Evolutionary conservation across 805 yeast species (phyloP).

Genomic region (Wickerhamomyces canadensis): DNA sequence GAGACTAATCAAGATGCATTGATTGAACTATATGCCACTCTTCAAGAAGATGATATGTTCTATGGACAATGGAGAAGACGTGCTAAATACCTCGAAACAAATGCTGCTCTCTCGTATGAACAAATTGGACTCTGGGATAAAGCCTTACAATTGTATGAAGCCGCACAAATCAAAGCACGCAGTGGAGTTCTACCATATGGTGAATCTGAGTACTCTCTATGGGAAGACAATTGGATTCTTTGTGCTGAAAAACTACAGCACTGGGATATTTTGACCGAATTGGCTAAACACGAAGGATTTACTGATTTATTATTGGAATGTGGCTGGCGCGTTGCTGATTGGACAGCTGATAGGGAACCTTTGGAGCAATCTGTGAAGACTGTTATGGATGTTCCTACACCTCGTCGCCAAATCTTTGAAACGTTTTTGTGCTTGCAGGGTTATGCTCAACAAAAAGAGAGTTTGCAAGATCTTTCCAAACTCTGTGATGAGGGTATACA

Average conservation of each 20-base stretch:
- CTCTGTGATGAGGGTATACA: slow-evolving; percentile 96
- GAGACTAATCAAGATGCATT: slow-evolving; percentile 89
- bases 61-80: slow-evolving; percentile 97
- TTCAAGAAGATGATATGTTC: slow-evolving; percentile 95
- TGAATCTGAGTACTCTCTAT: slow-evolving; percentile 87
- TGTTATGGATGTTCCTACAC: slow-evolving; percentile 98
- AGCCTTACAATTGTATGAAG: slow-evolving; percentile 89
- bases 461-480: slow-evolving; percentile 77
- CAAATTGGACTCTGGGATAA: slow-evolving; percentile 94
- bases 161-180: slow-evolving; percentile 94
- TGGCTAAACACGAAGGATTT: slow-evolving; percentile 97
- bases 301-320: slow-evolving; percentile 94
- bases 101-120: slow-evolving; percentile 87
- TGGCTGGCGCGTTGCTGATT: slow-evolving; percentile 99
- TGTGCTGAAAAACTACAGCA: slow-evolving; percentile 97
- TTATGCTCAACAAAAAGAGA: slow-evolving; percentile 84
- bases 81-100: slow-evolving; percentile 90
- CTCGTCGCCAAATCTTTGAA: slow-evolving; percentile 92
- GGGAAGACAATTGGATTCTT: slow-evolving; percentile 99
- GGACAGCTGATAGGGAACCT: slow-evolving; percentile 94
- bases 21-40: slow-evolving; percentile 77
- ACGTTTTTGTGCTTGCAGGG: slow-evolving; percentile 92
- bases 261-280: slow-evolving; percentile 95
- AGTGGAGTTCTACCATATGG: slow-evolving; percentile 94
- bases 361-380: slow-evolving; percentile 90